Evolutionary conservation across 148 eudicot genomes (phyloP).

Genomic region (Cornus florida): DNA sequence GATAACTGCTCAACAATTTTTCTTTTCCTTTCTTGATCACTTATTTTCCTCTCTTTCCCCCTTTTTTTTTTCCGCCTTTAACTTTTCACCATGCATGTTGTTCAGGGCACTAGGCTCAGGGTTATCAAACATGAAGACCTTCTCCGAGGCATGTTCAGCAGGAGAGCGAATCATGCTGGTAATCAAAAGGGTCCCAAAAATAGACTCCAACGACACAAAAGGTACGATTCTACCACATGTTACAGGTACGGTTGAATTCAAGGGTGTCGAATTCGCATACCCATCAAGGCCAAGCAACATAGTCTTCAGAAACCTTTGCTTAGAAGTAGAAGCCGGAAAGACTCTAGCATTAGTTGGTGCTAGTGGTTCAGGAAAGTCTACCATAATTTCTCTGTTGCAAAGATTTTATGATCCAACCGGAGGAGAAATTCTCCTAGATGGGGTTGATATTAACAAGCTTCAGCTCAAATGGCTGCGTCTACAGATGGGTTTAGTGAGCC

Average conservation of each 20-base stretch:
- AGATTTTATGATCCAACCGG: not conserved
- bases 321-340: not conserved
- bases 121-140: conserved; percentile 9
- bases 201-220: not conserved
- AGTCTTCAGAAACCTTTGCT: not conserved
- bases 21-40: not conserved
- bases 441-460: conserved; percentile 2
- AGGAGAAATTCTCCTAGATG: conserved; percentile 1
- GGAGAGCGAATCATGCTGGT: conserved; percentile 2
- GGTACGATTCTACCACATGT: not conserved
- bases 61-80: too few relatives aligned
- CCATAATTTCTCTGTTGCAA: conserved; percentile 6
- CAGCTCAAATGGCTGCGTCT: conserved; percentile 4
- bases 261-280: conserved; percentile 3
- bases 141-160: conserved; percentile 8
- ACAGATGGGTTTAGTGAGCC: conserved; percentile 12
- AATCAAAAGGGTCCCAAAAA: conserved; percentile 7
- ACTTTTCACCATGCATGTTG: not conserved
- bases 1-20: too few relatives aligned
- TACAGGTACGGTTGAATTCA: not conserved
- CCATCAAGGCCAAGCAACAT: conserved; percentile 5
- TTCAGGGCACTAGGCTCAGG: conserved; percentile 3
- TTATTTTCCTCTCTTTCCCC: not conserved
- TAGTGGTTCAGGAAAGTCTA: conserved; percentile 11
- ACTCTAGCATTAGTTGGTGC: conserved; percentile 3